Evolutionary conservation across 2,329 filamentous ascomycete genomes (phyloP), one percentile per base, ranked within the genome.

Genomic region (Aspergillus sp.): DNA sequence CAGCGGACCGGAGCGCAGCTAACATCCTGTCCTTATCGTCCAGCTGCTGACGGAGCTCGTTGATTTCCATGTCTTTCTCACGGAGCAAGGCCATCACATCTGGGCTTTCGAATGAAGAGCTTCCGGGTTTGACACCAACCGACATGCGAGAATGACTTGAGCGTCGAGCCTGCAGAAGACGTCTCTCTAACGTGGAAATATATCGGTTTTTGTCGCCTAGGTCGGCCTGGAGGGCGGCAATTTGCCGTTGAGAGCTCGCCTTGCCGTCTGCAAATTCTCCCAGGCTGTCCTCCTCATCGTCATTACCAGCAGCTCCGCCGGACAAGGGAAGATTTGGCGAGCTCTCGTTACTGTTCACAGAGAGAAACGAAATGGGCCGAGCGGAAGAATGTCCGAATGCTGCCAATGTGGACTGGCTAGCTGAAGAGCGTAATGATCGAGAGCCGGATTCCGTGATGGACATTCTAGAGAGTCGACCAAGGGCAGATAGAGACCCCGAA

Each of bases 11-110:
- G 55, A 99, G 82, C 1, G 95, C 95, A 4, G 89, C 82, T 55
- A 98, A 82, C 92, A 98, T 99, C 11, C 90, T 86, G 73, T 97
- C 94, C 75, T 97, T 97, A 77, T 98, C 94, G 67, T 98, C 94
- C 0, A 98, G 81, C 62, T 92, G 87, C 24, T 91, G 89, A 10
- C 92, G 87, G n/a, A 99, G 84, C 66, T 96, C 94, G 7, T 90
- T 87, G 70, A 99, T 97, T 76, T 98, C 94, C 22, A 87, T 85
- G 68, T 99, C 95, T 75, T 96, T 97, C 66, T 98, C 95, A 62
- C 87, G 89, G 51, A 98, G 78, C 18, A 91, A 76, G 2, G 87
- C 81, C 52, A 89, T 84, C 49, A 92, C 81, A 64, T 90, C 90
- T 63, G 91, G 88, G 65, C 93, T 90, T 69, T 96, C 92, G 42